A percentile compares a stretch with the other conserved stretches of the same genome.
Evolutionary conservation across 2,329 filamentous ascomycete species (phyloP).

Genomic region (Epichloe elymi): DNA sequence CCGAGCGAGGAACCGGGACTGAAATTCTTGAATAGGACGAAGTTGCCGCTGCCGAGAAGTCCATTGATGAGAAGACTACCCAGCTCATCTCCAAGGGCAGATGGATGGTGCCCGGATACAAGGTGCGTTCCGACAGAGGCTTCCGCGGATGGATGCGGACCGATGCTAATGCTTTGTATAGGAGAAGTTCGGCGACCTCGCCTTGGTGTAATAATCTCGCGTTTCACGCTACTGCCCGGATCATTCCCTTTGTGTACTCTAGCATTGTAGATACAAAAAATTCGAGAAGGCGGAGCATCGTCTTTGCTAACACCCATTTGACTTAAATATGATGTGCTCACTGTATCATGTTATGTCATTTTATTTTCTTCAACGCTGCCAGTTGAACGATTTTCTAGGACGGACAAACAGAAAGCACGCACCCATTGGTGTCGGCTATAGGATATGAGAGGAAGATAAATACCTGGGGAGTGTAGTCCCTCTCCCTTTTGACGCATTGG

Average conservation of each 20-base stretch:
- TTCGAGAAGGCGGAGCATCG: constrained; percentile 18
- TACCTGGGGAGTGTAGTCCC: too few relatives aligned
- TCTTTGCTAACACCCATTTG: constrained; percentile 20
- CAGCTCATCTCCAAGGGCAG: constrained; percentile 94
- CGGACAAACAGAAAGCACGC: neutral
- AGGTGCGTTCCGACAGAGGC: constrained; percentile 46
- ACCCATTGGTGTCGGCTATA: too few relatives aligned
- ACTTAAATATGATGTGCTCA: neutral
- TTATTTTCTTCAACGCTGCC: neutral
- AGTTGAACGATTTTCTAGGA: too few relatives aligned
- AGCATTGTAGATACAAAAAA: constrained; percentile 55
- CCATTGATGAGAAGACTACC: constrained; percentile 93
- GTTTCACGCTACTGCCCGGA: constrained; percentile 23
- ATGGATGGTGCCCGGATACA: constrained; percentile 98
- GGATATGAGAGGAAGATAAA: too few relatives aligned
- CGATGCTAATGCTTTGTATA: constrained; percentile 38
- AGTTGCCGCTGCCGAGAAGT: constrained; percentile 82
- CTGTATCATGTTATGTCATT: neutral
- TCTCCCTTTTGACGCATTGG: too few relatives aligned
- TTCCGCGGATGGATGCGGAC: neutral
- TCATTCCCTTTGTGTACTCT: constrained; percentile 48
- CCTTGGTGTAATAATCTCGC: constrained; percentile 61
- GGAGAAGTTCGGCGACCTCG: constrained; percentile 99
- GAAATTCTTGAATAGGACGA: constrained; percentile 55
- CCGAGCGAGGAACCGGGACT: constrained; percentile 8